Percentiles rank a stretch among this genome's conserved stretches.
Conservation (phyloP, 495 filamentous ascomycete species). For the Xylaria castorea region DNA sequence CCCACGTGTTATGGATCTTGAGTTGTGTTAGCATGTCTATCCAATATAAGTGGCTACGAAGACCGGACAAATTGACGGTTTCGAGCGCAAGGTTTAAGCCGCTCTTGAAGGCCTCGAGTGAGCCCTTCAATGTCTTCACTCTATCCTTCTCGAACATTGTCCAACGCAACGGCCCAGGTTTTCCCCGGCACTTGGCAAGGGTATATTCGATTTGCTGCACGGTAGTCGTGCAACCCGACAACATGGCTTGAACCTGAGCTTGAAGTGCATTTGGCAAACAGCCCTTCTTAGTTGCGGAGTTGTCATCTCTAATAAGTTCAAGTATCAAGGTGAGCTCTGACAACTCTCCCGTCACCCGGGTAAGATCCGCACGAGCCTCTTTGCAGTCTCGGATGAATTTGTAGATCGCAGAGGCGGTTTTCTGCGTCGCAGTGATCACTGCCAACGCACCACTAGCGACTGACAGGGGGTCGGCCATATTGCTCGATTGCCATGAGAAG, state of each 20-base stretch:
- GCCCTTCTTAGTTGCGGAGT: neutral
- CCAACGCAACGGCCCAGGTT: slow-evolving; percentile 29
- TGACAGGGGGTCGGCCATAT: slow-evolving; percentile 32
- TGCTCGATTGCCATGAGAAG: neutral
- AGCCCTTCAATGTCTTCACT: slow-evolving; percentile 32
- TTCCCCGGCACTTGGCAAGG: slow-evolving; percentile 30
- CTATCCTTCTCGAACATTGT: slow-evolving; percentile 30
- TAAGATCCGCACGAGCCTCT: slow-evolving; percentile 28
- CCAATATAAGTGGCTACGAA: neutral
- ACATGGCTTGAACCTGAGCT: slow-evolving; percentile 35
- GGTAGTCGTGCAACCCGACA: slow-evolving; percentile 34
- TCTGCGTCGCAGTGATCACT: slow-evolving; percentile 12
- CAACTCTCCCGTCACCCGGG: slow-evolving; percentile 27
- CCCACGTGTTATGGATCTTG: slow-evolving; percentile 1
- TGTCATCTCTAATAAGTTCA: slow-evolving; percentile 33
- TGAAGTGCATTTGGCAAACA: slow-evolving; percentile 31
- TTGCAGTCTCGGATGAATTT: slow-evolving; percentile 31
- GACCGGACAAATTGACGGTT: slow-evolving; percentile 31
- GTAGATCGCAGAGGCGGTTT: slow-evolving; percentile 26
- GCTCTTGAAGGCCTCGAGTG: slow-evolving; percentile 39
- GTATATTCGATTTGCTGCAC: slow-evolving; percentile 33
- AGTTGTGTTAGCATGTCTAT: neutral
- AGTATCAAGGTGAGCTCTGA: slow-evolving; percentile 28
- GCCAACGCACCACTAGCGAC: slow-evolving; percentile 30
- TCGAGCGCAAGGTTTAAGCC: slow-evolving; percentile 37